Percentiles rank a stretch among this genome's conserved stretches.
Conservation (phyloP, 1,284 basidiomycete species). For the Ganoderma lucidum region DNA sequence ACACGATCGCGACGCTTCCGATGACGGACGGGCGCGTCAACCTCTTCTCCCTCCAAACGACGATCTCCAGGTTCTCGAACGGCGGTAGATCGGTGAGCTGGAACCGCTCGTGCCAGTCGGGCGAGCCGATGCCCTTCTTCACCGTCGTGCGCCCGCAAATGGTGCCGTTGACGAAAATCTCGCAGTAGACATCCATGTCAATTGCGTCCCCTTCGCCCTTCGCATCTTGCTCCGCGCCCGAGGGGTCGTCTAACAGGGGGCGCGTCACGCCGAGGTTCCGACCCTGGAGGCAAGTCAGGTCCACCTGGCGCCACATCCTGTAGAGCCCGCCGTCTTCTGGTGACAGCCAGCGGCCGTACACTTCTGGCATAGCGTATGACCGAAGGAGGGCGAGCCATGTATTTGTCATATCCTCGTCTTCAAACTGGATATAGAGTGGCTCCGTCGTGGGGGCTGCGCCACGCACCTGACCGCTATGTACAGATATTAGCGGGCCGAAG, state of each 20-base stretch:
- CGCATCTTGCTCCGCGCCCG: constrained; percentile 23
- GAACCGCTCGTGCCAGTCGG: constrained; percentile 84
- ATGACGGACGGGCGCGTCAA: constrained; percentile 60
- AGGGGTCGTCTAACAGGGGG: constrained; percentile 33
- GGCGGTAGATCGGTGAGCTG: constrained; percentile 75
- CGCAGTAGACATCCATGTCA: constrained; percentile 76
- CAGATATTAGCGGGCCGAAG: constrained; percentile 2
- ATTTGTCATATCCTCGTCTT: constrained; percentile 63
- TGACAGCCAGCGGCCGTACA: constrained; percentile 68
- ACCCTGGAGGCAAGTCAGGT: constrained; percentile 72
- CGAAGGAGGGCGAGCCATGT: constrained; percentile 79
- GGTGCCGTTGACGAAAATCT: constrained; percentile 68
- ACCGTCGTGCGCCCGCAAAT: constrained; percentile 76
- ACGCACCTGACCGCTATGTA: constrained; percentile 66
- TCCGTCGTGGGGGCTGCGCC: constrained; percentile 61
- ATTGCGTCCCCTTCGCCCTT: constrained; percentile 55
- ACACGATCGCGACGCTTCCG: constrained; percentile 70
- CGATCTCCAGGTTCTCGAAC: constrained; percentile 70
- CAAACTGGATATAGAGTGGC: constrained; percentile 75
- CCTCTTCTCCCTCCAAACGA: constrained; percentile 73
- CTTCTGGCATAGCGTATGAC: constrained; percentile 79
- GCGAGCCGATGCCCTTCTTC: constrained; percentile 68
- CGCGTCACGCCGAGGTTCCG: constrained; percentile 64
- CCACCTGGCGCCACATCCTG: constrained; percentile 85
- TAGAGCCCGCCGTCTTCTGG: constrained; percentile 77